These are phyloP conservation scores for Colletotrichum sp. DNA, from an alignment of 2,329 filamentous ascomycete genomes.

Conservation along the genomic window DNA sequence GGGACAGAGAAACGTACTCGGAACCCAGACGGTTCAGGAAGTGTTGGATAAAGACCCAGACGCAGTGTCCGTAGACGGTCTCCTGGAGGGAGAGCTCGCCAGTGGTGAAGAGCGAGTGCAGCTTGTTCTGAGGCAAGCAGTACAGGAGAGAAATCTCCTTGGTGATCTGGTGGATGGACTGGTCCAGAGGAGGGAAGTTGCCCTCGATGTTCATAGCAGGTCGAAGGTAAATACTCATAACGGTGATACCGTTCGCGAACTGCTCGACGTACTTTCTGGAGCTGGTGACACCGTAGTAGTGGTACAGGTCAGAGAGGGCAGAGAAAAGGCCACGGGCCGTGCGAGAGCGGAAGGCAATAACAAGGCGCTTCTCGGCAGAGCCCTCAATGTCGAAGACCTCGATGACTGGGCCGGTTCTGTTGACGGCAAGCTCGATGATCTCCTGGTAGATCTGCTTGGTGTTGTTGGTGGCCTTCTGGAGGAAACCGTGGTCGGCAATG, in stretches of 20 bases:
- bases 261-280: conserved; percentile 98
- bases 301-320: conserved; percentile 92
- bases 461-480: conserved; percentile 94
- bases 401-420: conserved; percentile 90
- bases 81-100: conserved; percentile 92
- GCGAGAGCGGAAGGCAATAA: conserved; percentile 92
- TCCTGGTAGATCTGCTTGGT: conserved; percentile 96
- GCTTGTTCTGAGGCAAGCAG: conserved; percentile 97
- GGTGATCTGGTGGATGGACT: conserved; percentile 97
- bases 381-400: conserved; percentile 97
- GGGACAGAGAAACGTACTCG: conserved; percentile 87
- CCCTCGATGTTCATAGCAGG: conserved; percentile 66
- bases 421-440: conserved; percentile 85
- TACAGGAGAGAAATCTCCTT: conserved; percentile 97
- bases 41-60: conserved; percentile 97
- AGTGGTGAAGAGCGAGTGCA: conserved; percentile 86
- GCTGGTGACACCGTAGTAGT: conserved; percentile 97
- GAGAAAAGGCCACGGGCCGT: conserved; percentile 95
- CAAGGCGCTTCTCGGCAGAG: conserved; percentile 88
- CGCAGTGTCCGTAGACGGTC: conserved; percentile 95
- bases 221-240: conserved; percentile 94
- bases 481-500: conserved; percentile 91
- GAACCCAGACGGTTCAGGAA: conserved; percentile 94
- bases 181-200: conserved; percentile 79
- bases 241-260: conserved; percentile 97